These are phyloP conservation scores for Schizosaccharomyces cryophilus DNA, from an alignment of 805 yeast species.

Conservation along the genomic window DNA sequence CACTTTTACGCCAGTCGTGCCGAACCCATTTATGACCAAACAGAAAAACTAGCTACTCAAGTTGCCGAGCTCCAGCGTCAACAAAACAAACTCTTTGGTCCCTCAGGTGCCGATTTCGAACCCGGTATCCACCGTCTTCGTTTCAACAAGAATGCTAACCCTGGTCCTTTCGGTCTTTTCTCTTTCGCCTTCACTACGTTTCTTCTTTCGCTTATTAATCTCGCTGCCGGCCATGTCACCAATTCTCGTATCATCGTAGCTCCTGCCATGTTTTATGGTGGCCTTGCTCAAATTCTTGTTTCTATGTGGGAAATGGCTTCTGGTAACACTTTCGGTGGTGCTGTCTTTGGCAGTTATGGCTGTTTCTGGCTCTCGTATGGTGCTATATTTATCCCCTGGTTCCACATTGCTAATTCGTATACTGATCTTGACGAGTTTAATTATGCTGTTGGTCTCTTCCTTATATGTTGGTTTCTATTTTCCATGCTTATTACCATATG, in stretches of 20 bases:
- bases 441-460: conserved; percentile 33
- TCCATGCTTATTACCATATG: conserved; percentile 28
- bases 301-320: conserved; percentile 43
- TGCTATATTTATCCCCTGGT: conserved; percentile 32
- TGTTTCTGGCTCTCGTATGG: conserved; percentile 48
- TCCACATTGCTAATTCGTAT: conserved; percentile 35
- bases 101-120: conserved; percentile 39
- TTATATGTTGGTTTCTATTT: conserved; percentile 40
- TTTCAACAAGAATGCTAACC: conserved; percentile 34
- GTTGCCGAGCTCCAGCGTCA: neutral
- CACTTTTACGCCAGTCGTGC: neutral
- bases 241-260: conserved; percentile 32
- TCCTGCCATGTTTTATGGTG: conserved; percentile 38
- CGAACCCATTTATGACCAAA: neutral
- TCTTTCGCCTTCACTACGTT: conserved; percentile 43
- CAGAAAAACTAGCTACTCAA: neutral
- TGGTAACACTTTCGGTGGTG: conserved; percentile 45
- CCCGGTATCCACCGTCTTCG: conserved; percentile 44
- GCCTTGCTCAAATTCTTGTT: conserved; percentile 31
- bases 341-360: conserved; percentile 38
- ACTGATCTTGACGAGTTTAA: conserved; percentile 13
- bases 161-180: conserved; percentile 38
- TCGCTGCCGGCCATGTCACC: conserved; percentile 28
- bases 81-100: conserved; percentile 2
- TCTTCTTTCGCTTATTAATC: conserved; percentile 30